These are phyloP conservation scores for Sporisorium reilianum DNA, from an alignment of 1,284 basidiomycete species.

Conservation along the genomic window DNA sequence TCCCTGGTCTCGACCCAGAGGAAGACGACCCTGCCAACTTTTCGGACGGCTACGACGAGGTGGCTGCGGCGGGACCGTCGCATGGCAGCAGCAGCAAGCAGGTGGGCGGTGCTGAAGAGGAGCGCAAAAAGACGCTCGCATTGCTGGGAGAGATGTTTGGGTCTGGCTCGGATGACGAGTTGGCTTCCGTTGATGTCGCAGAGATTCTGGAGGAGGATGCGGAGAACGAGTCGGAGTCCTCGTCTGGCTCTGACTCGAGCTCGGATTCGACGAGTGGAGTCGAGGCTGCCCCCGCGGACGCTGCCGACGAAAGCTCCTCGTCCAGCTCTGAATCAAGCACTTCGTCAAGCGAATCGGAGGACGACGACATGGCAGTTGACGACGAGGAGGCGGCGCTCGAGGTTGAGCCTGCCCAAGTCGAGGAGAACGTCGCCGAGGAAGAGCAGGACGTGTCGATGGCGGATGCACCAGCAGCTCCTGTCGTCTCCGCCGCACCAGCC, in stretches of 20 bases:
- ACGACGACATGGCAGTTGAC: conserved; percentile 6
- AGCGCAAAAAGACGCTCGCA: conserved; percentile 39
- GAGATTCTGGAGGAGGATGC: neutral
- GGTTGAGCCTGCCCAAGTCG: neutral
- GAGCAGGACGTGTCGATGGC: conserved; percentile 11
- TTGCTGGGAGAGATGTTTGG: conserved; percentile 71
- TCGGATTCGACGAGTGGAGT: conserved; percentile 9
- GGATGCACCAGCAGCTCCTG: neutral
- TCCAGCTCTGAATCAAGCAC: conserved; percentile 9
- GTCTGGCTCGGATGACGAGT: conserved; percentile 73
- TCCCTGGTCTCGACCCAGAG: conserved; percentile 45
- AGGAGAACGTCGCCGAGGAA: conserved; percentile 1
- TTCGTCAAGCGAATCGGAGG: conserved; percentile 14
- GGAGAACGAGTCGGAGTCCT: neutral
- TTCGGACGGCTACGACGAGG: conserved; percentile 65
- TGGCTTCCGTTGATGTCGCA: neutral
- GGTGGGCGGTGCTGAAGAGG: conserved; percentile 25
- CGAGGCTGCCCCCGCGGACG: neutral
- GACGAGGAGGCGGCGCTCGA: neutral
- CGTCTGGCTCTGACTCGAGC: conserved; percentile 9
- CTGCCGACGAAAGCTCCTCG: neutral
- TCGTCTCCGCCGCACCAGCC: conserved; percentile 1
- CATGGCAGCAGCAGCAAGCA: conserved; percentile 11
- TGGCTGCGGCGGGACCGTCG: conserved; percentile 8
- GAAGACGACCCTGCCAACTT: conserved; percentile 55